Conservation (phyloP, 1,284 basidiomycete genomes). For the Fomitopsis betulina region DNA sequence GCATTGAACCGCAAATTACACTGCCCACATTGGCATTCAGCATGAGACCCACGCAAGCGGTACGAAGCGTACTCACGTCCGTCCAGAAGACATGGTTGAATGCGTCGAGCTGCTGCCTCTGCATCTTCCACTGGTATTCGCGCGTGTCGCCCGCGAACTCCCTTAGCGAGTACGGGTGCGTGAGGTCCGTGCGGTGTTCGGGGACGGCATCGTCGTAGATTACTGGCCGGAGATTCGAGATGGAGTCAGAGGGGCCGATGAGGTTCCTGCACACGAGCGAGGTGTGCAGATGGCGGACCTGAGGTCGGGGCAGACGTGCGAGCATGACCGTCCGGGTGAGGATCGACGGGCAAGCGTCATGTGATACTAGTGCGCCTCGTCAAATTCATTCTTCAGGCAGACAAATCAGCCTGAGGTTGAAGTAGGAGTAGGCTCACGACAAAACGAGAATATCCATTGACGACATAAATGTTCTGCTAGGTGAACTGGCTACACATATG, state of each 20-base stretch:
- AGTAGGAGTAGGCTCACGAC: background rate
- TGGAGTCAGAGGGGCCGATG: slow-evolving; percentile 67
- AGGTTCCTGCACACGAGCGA: slow-evolving; percentile 39
- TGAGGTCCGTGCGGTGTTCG: slow-evolving; percentile 17
- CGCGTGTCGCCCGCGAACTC: slow-evolving; percentile 50
- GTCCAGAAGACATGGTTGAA: slow-evolving; percentile 75
- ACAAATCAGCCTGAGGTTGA: background rate
- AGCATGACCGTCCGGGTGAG: slow-evolving; percentile 15
- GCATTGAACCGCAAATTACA: slow-evolving; percentile 70
- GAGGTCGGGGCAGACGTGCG: slow-evolving; percentile 5
- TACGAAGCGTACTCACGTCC: slow-evolving; percentile 48
- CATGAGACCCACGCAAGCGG: background rate
- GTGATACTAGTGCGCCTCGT: background rate
- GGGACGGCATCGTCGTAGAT: slow-evolving; percentile 58
- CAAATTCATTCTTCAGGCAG: background rate
- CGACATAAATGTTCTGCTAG: too few species aligned
- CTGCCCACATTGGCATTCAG: slow-evolving; percentile 31
- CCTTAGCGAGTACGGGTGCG: slow-evolving; percentile 69
- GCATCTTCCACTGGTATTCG: slow-evolving; percentile 67
- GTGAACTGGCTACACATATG: too few species aligned
- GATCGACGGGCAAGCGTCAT: background rate
- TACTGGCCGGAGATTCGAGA: slow-evolving; percentile 74
- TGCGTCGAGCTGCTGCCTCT: slow-evolving; percentile 62
- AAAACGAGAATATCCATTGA: background rate
- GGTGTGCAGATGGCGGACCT: slow-evolving; percentile 35